phyloP scores from a whole-genome alignment of 2,329 filamentous ascomycete genomes.

The Lasiodiplodia sp. region DNA sequence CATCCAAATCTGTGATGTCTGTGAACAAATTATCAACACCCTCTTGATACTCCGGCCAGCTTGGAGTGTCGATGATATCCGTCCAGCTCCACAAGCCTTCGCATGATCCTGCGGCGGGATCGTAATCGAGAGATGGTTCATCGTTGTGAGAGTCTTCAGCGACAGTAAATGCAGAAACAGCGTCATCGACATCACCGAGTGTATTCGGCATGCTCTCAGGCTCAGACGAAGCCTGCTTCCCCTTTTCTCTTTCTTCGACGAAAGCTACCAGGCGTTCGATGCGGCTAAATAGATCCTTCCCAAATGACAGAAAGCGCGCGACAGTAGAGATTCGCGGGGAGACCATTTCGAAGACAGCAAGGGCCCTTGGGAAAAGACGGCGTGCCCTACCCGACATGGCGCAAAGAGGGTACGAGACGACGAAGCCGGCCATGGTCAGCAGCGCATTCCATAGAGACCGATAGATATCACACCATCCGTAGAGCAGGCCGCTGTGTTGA shows the following conservation, averaged over 20 bases:
- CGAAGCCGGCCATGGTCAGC: neutral
- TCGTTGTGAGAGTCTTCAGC: neutral
- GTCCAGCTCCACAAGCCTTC: conserved; percentile 10
- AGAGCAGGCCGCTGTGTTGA: neutral
- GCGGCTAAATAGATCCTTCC: neutral
- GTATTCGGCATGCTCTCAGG: neutral
- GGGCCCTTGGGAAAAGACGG: neutral
- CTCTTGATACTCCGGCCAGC: neutral
- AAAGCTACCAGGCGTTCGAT: neutral
- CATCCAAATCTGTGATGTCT: neutral
- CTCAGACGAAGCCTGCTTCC: neutral
- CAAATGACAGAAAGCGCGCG: neutral
- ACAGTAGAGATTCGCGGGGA: neutral
- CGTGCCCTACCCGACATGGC: neutral
- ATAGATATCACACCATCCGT: neutral
- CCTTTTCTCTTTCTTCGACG: neutral
- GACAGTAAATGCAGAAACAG: neutral
- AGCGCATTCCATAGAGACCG: neutral
- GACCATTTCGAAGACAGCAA: neutral
- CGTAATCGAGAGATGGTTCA: neutral
- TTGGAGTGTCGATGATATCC: neutral
- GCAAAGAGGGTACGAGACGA: neutral
- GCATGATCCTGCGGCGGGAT: neutral
- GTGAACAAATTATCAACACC: neutral
- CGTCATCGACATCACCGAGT: neutral